A percentile compares a stretch with the other conserved stretches of the same genome.
phyloP scores from a whole-genome alignment of 768 basidiomycete species.

The Suillus subluteus region DNA sequence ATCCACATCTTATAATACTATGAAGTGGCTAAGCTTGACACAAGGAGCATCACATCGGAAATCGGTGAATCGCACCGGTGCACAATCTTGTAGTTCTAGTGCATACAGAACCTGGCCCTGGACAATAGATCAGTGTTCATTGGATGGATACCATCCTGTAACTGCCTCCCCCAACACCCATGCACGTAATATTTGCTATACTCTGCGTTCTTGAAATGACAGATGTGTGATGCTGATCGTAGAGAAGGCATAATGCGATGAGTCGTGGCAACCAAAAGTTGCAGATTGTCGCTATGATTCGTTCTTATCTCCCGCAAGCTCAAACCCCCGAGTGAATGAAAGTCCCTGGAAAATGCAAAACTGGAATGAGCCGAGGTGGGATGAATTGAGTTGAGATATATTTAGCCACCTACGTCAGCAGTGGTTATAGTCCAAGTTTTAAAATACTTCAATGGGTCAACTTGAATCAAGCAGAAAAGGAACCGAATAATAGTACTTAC shows the following conservation, averaged over 20 bases:
- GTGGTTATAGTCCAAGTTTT: not conserved
- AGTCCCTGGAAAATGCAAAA: not conserved
- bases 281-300: not conserved
- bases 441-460: not conserved
- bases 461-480: not conserved
- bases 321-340: not conserved
- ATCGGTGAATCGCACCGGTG: not conserved
- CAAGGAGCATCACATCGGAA: not conserved
- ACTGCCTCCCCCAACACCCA: not conserved
- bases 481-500: slow-evolving; percentile 12
- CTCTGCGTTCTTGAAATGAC: not conserved
- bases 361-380: not conserved
- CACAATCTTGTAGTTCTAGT: not conserved
- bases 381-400: not conserved
- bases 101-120: not conserved
- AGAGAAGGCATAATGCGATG: not conserved
- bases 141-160: not conserved
- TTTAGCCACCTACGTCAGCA: not conserved
- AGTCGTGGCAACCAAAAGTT: not conserved
- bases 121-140: not conserved
- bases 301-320: not conserved
- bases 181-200: not conserved
- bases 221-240: not conserved
- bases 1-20: not conserved
- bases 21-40: not conserved